phyloP scores from a whole-genome alignment of 192 early-diverging fungal genomes.

The Coemansia nantahalensis region DNA sequence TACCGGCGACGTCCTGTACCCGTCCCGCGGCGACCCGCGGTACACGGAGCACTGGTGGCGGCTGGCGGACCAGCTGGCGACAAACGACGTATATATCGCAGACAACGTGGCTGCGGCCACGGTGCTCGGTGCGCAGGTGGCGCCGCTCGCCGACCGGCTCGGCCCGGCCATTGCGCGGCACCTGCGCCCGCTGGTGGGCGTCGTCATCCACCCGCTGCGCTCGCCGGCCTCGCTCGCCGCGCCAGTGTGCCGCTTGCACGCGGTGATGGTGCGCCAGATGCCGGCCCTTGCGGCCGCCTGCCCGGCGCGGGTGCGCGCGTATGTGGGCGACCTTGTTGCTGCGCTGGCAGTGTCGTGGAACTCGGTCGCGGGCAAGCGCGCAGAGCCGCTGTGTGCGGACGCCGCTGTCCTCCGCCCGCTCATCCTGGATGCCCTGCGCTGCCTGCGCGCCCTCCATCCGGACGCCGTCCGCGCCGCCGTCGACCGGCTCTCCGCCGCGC shows the following conservation, averaged over 20 bases:
- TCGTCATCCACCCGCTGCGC: conserved; percentile 15
- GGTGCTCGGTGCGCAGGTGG: conserved; percentile 15
- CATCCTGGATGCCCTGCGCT: neutral
- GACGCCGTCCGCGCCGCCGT: neutral
- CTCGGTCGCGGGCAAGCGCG: too few species aligned
- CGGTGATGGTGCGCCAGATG: conserved; percentile 17
- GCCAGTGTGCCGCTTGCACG: conserved; percentile 16
- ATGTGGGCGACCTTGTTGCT: conserved; percentile 21
- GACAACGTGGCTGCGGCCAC: conserved; percentile 25
- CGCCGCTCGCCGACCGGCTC: conserved; percentile 12
- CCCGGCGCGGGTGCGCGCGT: conserved; percentile 15
- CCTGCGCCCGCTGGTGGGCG: conserved; percentile 31
- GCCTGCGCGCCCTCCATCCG: neutral
- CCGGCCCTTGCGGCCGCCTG: conserved; percentile 18
- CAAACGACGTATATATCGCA: conserved; percentile 25
- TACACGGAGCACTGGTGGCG: conserved; percentile 27
- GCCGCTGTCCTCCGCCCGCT: neutral
- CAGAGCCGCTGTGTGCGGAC: neutral
- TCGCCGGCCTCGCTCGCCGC: conserved; percentile 11
- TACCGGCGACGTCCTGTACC: conserved; percentile 6
- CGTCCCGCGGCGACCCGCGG: neutral
- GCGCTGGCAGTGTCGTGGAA: conserved; percentile 17
- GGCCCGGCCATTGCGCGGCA: conserved; percentile 28
- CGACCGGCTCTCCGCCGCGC: neutral
- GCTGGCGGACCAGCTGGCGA: conserved; percentile 18